Conservation (phyloP, 2,329 filamentous ascomycete species). For the Stenocarpella maydis region DNA sequence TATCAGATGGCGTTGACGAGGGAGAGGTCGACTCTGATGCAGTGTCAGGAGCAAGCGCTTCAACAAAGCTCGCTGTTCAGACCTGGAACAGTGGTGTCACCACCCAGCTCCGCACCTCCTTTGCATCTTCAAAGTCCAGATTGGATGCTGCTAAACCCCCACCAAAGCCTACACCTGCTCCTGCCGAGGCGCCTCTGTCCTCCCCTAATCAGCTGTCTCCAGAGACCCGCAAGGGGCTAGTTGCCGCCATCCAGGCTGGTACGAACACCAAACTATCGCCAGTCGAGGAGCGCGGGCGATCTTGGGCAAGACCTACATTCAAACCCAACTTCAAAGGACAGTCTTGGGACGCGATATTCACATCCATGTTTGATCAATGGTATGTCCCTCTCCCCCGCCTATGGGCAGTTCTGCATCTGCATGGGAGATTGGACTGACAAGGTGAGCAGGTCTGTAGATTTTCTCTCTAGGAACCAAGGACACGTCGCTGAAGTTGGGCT, state of each 20-base stretch:
- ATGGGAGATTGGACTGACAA: background rate
- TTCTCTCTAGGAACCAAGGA: slow-evolving; percentile 22
- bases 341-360: slow-evolving; percentile 31
- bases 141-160: background rate
- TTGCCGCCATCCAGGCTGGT: slow-evolving; percentile 15
- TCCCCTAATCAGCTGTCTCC: slow-evolving; percentile 15
- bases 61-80: slow-evolving; percentile 20
- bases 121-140: slow-evolving; percentile 23
- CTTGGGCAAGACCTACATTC: slow-evolving; percentile 25
- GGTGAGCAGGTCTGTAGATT: slow-evolving; percentile 7
- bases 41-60: slow-evolving; percentile 24
- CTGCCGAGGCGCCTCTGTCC: background rate
- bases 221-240: slow-evolving; percentile 21
- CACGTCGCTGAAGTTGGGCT: slow-evolving; percentile 28
- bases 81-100: slow-evolving; percentile 42
- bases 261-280: background rate
- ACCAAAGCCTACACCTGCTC: background rate
- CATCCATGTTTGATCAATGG: slow-evolving; percentile 30
- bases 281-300: background rate
- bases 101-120: slow-evolving; percentile 34
- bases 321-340: slow-evolving; percentile 29
- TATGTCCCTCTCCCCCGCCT: background rate
- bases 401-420: background rate
- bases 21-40: slow-evolving; percentile 18
- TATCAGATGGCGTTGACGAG: slow-evolving; percentile 28